These are phyloP conservation scores for Epichloe aotearoae DNA, from an alignment of 2,329 filamentous ascomycete genomes.

Conservation along the genomic window DNA sequence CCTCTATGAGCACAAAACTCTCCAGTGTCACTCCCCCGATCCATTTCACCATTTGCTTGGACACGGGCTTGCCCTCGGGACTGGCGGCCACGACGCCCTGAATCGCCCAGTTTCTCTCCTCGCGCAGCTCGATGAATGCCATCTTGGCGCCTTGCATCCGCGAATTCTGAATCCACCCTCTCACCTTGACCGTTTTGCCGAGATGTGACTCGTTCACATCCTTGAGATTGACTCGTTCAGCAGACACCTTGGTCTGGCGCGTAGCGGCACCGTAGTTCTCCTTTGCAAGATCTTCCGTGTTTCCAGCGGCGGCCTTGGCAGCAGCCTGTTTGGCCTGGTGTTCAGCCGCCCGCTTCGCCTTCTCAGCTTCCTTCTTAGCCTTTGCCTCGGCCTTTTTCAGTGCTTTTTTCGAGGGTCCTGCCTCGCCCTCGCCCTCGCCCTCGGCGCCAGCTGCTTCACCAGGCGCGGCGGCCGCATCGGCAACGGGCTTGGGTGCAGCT, in stretches of 20 bases:
- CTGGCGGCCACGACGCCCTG: conserved; percentile 63
- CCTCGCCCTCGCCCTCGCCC: not conserved
- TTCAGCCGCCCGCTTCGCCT: conserved; percentile 59
- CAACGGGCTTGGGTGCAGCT: not conserved
- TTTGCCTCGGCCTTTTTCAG: conserved; percentile 76
- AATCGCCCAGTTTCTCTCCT: conserved; percentile 58
- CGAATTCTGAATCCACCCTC: conserved; percentile 40
- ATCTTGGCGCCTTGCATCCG: conserved; percentile 49
- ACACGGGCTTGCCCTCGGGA: conserved; percentile 45
- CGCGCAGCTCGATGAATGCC: conserved; percentile 68
- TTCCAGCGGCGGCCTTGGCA: conserved; percentile 50
- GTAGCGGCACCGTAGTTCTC: conserved; percentile 55
- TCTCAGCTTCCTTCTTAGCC: conserved; percentile 77
- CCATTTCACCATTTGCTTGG: conserved; percentile 87
- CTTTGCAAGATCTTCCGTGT: conserved; percentile 54
- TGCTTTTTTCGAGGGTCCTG: conserved; percentile 43
- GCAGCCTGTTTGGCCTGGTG: conserved; percentile 60
- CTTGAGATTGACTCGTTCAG: conserved; percentile 46
- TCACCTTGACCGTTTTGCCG: conserved; percentile 60
- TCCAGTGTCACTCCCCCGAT: conserved; percentile 63
- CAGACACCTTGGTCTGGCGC: conserved; percentile 42
- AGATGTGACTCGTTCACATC: conserved; percentile 50
- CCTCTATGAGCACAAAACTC: conserved; percentile 72
- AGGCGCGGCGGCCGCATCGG: not conserved
- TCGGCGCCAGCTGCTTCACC: not conserved